Evolutionary conservation across 2,329 filamentous ascomycete species (phyloP).

Genomic region (Chaetomiaceae sp.): DNA sequence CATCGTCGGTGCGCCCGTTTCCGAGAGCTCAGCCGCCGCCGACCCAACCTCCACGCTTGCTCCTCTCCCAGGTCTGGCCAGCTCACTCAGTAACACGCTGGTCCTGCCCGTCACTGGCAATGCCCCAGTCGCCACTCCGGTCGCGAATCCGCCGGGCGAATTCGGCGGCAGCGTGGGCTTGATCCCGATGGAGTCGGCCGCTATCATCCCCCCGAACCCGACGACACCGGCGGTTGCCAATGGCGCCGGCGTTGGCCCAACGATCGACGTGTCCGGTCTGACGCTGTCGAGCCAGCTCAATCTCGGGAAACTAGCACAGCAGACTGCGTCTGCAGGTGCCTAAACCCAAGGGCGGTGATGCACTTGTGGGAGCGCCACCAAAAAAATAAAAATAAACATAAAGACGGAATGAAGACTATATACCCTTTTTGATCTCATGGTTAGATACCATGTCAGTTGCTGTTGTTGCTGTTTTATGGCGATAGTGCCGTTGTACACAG

Average conservation of each 20-base stretch:
- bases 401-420: conserved; percentile 9
- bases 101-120: conserved; percentile 10
- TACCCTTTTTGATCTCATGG: conserved; percentile 12
- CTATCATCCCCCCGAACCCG: conserved; percentile 19
- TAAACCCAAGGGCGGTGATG: conserved; percentile 1
- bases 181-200: conserved; percentile 30
- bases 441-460: conserved; percentile 1
- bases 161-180: conserved; percentile 24
- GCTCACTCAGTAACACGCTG: conserved; percentile 18
- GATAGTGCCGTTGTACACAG: neutral
- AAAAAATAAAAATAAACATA: neutral
- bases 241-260: conserved; percentile 25
- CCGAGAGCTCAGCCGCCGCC: conserved; percentile 5
- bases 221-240: conserved; percentile 27
- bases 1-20: conserved; percentile 7
- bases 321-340: too few relatives aligned
- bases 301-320: conserved; percentile 39
- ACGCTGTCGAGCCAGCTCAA: conserved; percentile 41
- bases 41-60: conserved; percentile 13
- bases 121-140: conserved; percentile 6
- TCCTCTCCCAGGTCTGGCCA: conserved; percentile 17
- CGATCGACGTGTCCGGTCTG: conserved; percentile 39
- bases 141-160: conserved; percentile 12
- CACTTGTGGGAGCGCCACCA: too few relatives aligned
- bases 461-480: conserved; percentile 3